Evolutionary conservation across 202 grass and related monocot species (phyloP).

Genomic region (Zoysia matrella): DNA sequence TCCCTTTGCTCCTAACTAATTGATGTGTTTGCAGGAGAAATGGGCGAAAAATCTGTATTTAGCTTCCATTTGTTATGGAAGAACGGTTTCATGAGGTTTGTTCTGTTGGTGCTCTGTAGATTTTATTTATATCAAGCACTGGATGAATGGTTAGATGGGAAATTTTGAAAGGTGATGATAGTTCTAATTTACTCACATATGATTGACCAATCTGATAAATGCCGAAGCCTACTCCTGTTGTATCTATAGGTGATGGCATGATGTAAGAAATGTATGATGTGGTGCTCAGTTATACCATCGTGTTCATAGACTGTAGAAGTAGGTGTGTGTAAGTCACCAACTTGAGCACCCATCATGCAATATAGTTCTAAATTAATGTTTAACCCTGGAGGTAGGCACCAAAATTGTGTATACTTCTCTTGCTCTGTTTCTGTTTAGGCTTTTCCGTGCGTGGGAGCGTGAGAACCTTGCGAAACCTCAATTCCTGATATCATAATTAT

Average conservation of each 20-base stretch:
- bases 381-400: slow-evolving; percentile 26
- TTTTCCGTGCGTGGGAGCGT: slow-evolving; percentile 13
- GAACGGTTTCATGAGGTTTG: slow-evolving; percentile 73
- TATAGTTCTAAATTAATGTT: slow-evolving; percentile 45
- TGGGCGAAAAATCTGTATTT: slow-evolving; percentile 92
- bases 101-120: slow-evolving; percentile 41
- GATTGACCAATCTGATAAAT: slow-evolving; percentile 51
- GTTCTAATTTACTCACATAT: slow-evolving; percentile 40
- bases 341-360: slow-evolving; percentile 32
- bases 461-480: background rate
- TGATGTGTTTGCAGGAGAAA: slow-evolving; percentile 73
- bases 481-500: background rate
- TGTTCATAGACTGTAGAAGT: slow-evolving; percentile 43
- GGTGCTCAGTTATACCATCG: slow-evolving; percentile 11
- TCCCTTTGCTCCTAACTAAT: slow-evolving; percentile 36
- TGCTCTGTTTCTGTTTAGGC: background rate
- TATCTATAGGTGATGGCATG: slow-evolving; percentile 25
- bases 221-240: slow-evolving; percentile 21
- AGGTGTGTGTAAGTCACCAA: slow-evolving; percentile 12
- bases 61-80: slow-evolving; percentile 90
- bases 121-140: slow-evolving; percentile 28
- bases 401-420: slow-evolving; percentile 12
- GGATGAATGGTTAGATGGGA: slow-evolving; percentile 29
- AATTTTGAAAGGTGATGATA: slow-evolving; percentile 41
- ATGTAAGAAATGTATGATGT: slow-evolving; percentile 32